Percentiles rank a stretch among this genome's conserved stretches.
Conservation (phyloP, 495 filamentous ascomycete species). For the Pseudoneurospora amorphoporcata region DNA sequence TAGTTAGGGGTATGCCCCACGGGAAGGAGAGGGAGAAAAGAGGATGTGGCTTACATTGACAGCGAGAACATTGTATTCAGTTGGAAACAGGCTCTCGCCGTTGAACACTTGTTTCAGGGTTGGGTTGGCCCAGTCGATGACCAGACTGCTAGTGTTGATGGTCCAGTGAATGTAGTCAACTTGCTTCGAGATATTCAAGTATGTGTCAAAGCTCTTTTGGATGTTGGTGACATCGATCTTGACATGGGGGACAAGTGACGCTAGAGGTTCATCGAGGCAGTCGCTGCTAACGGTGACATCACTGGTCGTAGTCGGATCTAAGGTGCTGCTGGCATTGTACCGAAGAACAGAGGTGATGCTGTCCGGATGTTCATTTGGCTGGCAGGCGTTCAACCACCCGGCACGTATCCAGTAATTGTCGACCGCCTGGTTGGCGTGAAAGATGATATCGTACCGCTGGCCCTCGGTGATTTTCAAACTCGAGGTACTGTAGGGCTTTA, state of each 20-base stretch:
- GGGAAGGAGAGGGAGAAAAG: not conserved
- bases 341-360: slow-evolving; percentile 49
- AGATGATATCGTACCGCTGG: slow-evolving; percentile 59
- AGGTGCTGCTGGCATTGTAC: slow-evolving; percentile 31
- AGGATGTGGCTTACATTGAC: not conserved
- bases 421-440: slow-evolving; percentile 41
- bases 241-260: slow-evolving; percentile 22
- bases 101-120: slow-evolving; percentile 18
- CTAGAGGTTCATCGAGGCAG: slow-evolving; percentile 21
- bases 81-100: slow-evolving; percentile 19
- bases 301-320: slow-evolving; percentile 21
- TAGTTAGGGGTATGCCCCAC: not conserved
- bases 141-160: slow-evolving; percentile 21
- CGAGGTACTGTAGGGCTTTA: slow-evolving; percentile 38
- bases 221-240: slow-evolving; percentile 20
- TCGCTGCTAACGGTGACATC: slow-evolving; percentile 11
- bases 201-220: not conserved
- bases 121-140: slow-evolving; percentile 24
- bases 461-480: slow-evolving; percentile 48
- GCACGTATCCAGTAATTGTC: slow-evolving; percentile 48
- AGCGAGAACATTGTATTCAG: slow-evolving; percentile 22
- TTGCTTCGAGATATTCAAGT: not conserved
- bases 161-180: slow-evolving; percentile 22
- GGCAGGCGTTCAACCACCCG: slow-evolving; percentile 32
- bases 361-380: slow-evolving; percentile 24